Evolutionary conservation across 768 basidiomycete species (phyloP).

Genomic region (Leccinum obscurum): DNA sequence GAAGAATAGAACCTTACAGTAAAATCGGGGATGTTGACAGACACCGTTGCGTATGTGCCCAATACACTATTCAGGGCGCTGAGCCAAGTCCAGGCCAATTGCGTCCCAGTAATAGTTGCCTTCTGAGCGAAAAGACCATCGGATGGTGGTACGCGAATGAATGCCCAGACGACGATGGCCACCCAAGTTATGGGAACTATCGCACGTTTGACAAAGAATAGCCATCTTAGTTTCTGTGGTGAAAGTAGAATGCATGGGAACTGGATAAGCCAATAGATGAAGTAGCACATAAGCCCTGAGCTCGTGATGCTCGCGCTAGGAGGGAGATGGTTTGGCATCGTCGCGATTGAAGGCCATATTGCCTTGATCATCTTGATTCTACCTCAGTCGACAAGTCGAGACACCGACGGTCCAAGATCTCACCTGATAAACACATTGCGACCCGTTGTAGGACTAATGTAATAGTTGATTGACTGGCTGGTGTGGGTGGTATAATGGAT

Average conservation of each 20-base stretch:
- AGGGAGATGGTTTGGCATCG: constrained; percentile 64
- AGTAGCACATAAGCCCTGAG: constrained; percentile 70
- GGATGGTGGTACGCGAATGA: constrained; percentile 61
- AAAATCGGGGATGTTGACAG: constrained; percentile 86
- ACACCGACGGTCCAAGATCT: background rate
- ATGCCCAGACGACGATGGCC: constrained; percentile 77
- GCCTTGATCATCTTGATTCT: constrained; percentile 64
- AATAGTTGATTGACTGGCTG: background rate
- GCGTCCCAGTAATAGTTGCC: constrained; percentile 52
- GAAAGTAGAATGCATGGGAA: constrained; percentile 75
- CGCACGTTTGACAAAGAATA: constrained; percentile 71
- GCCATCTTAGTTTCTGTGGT: constrained; percentile 73
- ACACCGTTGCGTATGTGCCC: constrained; percentile 69
- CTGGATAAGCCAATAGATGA: constrained; percentile 77
- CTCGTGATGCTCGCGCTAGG: constrained; percentile 61
- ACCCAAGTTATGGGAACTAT: constrained; percentile 66
- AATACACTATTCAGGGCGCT: constrained; percentile 74
- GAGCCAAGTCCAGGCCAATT: constrained; percentile 75
- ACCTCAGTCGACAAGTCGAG: background rate
- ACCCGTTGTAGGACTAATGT: constrained; percentile 53
- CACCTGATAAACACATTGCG: constrained; percentile 71
- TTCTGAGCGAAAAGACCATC: constrained; percentile 59
- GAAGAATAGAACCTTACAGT: constrained; percentile 40
- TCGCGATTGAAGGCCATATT: constrained; percentile 74
- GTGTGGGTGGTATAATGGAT: background rate